Conservation (phyloP, 2,329 filamentous ascomycete species). For the Penicillium frequentans region DNA sequence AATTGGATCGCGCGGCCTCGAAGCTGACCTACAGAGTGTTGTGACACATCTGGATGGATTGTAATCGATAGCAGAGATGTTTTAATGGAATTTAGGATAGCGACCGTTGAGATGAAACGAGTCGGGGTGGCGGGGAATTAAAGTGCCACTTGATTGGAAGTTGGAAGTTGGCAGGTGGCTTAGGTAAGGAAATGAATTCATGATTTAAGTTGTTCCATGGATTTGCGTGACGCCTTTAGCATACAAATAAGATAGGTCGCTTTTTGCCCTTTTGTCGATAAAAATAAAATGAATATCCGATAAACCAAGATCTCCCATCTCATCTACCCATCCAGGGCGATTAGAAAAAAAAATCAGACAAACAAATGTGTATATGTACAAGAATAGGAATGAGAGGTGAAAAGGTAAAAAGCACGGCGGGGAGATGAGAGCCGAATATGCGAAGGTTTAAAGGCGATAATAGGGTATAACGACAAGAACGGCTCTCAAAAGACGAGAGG, state of each 20-base stretch:
- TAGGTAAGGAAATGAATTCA: neutral
- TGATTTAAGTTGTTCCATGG: conserved; percentile 8
- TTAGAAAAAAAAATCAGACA: conserved; percentile 10
- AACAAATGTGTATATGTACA: conserved; percentile 25
- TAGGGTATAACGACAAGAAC: conserved; percentile 15
- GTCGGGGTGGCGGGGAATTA: neutral
- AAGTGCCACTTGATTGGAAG: neutral
- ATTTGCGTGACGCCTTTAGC: conserved; percentile 11
- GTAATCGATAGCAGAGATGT: neutral
- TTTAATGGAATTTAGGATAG: neutral
- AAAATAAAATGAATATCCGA: conserved; percentile 2
- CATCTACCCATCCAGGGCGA: conserved; percentile 25
- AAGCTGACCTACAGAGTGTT: neutral
- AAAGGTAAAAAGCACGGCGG: conserved; percentile 11
- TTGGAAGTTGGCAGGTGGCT: neutral
- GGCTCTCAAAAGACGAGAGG: conserved; percentile 16
- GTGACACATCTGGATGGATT: neutral
- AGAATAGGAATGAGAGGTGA: conserved; percentile 14
- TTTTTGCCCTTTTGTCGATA: conserved; percentile 13
- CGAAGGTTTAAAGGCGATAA: conserved; percentile 6
- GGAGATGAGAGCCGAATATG: conserved; percentile 10
- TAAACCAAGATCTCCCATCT: conserved; percentile 16
- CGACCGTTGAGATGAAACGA: neutral
- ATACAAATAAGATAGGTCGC: conserved; percentile 11
- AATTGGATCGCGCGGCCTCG: neutral